A percentile compares a stretch with the other conserved stretches of the same genome.
Evolutionary conservation across 2,329 filamentous ascomycete genomes (phyloP).

Genomic region (Aspergillus sp.): DNA sequence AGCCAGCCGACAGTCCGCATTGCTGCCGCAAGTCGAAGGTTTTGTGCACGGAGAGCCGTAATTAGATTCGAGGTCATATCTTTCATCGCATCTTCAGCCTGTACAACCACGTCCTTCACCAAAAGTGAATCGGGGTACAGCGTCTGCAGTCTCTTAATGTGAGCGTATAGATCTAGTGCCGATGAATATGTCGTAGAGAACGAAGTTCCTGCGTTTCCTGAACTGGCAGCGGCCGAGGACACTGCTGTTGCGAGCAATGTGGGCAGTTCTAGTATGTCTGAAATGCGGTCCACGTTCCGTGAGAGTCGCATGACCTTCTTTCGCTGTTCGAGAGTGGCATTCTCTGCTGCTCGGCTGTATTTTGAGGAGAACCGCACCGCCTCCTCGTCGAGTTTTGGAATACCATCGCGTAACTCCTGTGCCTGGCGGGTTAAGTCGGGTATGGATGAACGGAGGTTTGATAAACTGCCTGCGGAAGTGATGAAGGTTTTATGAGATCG

Average conservation of each 20-base stretch:
- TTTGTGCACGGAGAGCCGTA: constrained; percentile 69
- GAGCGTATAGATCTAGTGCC: constrained; percentile 87
- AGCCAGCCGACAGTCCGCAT: constrained; percentile 92
- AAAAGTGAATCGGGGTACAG: constrained; percentile 79
- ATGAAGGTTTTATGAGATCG: constrained; percentile 85
- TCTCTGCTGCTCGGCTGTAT: constrained; percentile 73
- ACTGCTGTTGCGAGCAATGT: constrained; percentile 76
- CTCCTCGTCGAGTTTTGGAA: constrained; percentile 76
- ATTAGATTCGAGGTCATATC: constrained; percentile 86
- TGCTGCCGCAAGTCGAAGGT: constrained; percentile 82
- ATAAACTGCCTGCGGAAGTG: constrained; percentile 73
- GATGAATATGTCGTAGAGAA: constrained; percentile 75
- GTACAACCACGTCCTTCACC: constrained; percentile 68
- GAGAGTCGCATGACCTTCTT: constrained; percentile 79
- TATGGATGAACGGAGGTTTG: constrained; percentile 70
- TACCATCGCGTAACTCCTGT: constrained; percentile 65
- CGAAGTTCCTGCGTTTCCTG: constrained; percentile 42
- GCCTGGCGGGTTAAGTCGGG: constrained; percentile 67
- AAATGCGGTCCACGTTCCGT: constrained; percentile 83
- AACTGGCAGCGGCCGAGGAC: constrained; percentile 43
- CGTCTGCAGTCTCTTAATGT: constrained; percentile 80
- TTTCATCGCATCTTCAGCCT: constrained; percentile 85
- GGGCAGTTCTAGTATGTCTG: constrained; percentile 88
- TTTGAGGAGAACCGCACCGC: constrained; percentile 78
- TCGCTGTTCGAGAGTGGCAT: constrained; percentile 68